Evolutionary conservation across 2,329 filamentous ascomycete species (phyloP), one percentile per base, ranked within the genome.

Genomic region (Xylariaceae sp.): DNA sequence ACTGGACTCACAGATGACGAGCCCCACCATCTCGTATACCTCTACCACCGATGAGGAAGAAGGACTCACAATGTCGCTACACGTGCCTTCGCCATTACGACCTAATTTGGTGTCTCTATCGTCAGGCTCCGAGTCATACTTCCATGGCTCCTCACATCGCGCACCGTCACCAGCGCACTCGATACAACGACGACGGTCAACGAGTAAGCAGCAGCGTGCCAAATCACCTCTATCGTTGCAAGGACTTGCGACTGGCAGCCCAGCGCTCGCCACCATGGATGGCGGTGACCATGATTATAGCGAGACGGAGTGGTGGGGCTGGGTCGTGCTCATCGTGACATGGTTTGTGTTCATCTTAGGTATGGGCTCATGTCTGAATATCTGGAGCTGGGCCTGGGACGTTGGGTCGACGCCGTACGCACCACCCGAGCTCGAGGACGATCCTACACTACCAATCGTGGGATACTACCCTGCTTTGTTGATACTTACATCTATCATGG

Each of bases 361-460:
- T 26, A 97, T 99, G 89, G 94, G 94, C 47, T 96, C 90, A 44
- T 97, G 92, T 71, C 81, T 97, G 39, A 93, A 89, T 18, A 85
- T 97, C 18, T 99, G 94, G 94, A 94, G 87, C 72, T 99, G 94
- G 94, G 94, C 94, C 2, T 99, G 94, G 94, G 93, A 97, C 75
- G 93, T 97, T 2, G 93, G 93, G 39, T 92, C 93, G 72, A 97
- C 92, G 27, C 93, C 93, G 0, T 96, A 96, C 73, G 93, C 93
- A 48, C 93, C 93, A 44, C 93, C 93, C 3, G 93, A 97, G 75
- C 79, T 97, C 36, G 92, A 97, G 72, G 92, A 97, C 72, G 94
- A 99, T 73, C 87, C 89, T 6, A 97, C 93, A 2, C 74, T 99
- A 64, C 94, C 94, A 2, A 96, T 99, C 66, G 90, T 95, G 9